Evolutionary conservation across 2,329 filamentous ascomycete genomes (phyloP).

Genomic region (Alternaria sp.): DNA sequence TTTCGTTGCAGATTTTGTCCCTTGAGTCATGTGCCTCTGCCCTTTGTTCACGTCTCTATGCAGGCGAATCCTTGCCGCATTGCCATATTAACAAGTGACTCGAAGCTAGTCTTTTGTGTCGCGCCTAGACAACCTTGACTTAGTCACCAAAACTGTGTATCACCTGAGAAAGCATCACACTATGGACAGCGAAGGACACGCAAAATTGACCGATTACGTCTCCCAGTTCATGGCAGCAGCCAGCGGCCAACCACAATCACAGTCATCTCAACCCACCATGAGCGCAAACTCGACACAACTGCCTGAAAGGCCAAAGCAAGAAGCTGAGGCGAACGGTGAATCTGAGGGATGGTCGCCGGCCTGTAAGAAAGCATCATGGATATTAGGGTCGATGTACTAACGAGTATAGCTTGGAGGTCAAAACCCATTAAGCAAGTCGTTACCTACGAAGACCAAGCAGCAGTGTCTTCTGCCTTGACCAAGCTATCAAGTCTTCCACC

Average conservation of each 20-base stretch:
- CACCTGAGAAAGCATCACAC: background rate
- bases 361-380: constrained; percentile 37
- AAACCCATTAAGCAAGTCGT: constrained; percentile 84
- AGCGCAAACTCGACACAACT: constrained; percentile 5
- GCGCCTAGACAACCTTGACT: background rate
- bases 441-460: constrained; percentile 69
- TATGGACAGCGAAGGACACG: constrained; percentile 22
- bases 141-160: background rate
- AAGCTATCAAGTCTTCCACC: constrained; percentile 77
- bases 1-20: constrained; percentile 15
- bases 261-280: background rate
- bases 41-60: constrained; percentile 31
- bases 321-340: constrained; percentile 10
- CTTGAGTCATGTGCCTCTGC: constrained; percentile 34
- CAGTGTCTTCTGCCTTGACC: constrained; percentile 66
- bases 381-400: constrained; percentile 16
- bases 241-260: constrained; percentile 9
- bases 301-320: constrained; percentile 11
- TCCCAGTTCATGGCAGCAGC: constrained; percentile 18
- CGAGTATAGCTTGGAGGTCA: constrained; percentile 70
- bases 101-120: constrained; percentile 10
- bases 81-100: constrained; percentile 34
- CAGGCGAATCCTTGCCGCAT: constrained; percentile 28
- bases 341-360: constrained; percentile 51
- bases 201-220: constrained; percentile 23